Base-by-base conservation (phyloP, 2,329 filamentous ascomycete species). In the Blastomyces percursus region DNA sequence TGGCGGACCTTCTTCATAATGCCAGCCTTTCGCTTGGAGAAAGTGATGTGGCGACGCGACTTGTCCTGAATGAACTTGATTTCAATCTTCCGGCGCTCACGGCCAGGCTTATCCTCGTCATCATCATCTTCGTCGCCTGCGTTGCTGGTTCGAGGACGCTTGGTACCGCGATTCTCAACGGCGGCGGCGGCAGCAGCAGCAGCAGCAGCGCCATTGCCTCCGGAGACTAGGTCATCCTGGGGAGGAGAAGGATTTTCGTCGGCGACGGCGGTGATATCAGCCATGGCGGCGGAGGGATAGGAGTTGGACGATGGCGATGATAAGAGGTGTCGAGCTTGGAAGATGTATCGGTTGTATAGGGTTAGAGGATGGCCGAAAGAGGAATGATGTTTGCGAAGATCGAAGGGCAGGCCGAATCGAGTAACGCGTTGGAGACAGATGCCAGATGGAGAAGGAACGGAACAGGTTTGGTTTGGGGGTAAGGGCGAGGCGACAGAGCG, bases 41-140 rank as follows among this genome's bases (percentile, higher is more conserved):
- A 97, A 72, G 94, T 97, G 76, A 97, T 99, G 82, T 99, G 94
- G 67, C 94, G 89, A 80, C 94, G 91, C 80, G 93, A 97, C 83
- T 99, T 99, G 80, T 99, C 94, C 79, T 92, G 93, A 78, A 99
- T 99, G 81, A 99, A 99, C 84, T 99, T 99, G 81, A 99, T 99
- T 80, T 99, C 94, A 73, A 99, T 99, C 88, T 99, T 99, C 80
- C 94, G 87, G 75, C 94, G 88, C 84, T 97, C 94, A 78, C 94
- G 92, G 74, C 91, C 91, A 67, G 91, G 91, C 86, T 97, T 97
- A 78, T 96, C 93, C 71, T 96, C 92, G 70, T 97, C 92, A 68
- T 97, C 94, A 68, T 97, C 93, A 69, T 97, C 94, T 74, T 97
- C 94, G 75, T 97, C 93, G 72, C 87, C 86, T 61, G 86, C 84